phyloP scores from a whole-genome alignment of 441 rosid species.

The Brassica hybrid region DNA sequence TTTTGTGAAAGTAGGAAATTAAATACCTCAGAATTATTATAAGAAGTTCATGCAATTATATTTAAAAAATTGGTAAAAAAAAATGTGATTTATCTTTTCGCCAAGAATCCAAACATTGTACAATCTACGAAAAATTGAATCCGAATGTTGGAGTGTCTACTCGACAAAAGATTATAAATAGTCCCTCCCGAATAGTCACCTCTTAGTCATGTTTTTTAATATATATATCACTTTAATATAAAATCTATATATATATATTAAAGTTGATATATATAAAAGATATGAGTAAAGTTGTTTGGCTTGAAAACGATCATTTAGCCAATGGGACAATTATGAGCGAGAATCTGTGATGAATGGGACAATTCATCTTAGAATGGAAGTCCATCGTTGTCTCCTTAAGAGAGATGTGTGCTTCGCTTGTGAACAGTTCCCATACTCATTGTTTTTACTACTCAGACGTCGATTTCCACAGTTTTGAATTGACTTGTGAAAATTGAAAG shows the following conservation, averaged over 20 bases:
- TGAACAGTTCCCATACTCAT: constrained; percentile 20
- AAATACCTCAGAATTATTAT: not conserved
- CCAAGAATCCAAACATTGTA: too few species aligned
- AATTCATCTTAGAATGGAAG: constrained; percentile 32
- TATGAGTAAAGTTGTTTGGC: not conserved
- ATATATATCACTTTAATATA: too few species aligned
- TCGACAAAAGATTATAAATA: too few species aligned
- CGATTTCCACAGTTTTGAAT: not conserved
- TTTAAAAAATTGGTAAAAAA: not conserved
- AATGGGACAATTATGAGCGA: not conserved
- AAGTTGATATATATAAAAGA: not conserved
- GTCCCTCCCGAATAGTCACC: too few species aligned
- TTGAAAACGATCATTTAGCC: not conserved
- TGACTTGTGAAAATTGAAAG: constrained; percentile 7
- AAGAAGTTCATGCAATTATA: not conserved
- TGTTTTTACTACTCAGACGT: constrained; percentile 23
- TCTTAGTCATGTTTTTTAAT: too few species aligned
- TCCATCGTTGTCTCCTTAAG: constrained; percentile 26
- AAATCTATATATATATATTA: too few species aligned
- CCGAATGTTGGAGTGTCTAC: too few species aligned
- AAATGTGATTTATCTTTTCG: too few species aligned
- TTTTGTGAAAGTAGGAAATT: not conserved
- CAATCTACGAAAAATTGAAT: too few species aligned
- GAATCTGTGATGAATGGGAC: constrained; percentile 11
- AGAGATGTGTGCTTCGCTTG: constrained; percentile 5